Evolutionary conservation across 306 rosid genomes (phyloP).

Genomic region (Glycine soja): DNA sequence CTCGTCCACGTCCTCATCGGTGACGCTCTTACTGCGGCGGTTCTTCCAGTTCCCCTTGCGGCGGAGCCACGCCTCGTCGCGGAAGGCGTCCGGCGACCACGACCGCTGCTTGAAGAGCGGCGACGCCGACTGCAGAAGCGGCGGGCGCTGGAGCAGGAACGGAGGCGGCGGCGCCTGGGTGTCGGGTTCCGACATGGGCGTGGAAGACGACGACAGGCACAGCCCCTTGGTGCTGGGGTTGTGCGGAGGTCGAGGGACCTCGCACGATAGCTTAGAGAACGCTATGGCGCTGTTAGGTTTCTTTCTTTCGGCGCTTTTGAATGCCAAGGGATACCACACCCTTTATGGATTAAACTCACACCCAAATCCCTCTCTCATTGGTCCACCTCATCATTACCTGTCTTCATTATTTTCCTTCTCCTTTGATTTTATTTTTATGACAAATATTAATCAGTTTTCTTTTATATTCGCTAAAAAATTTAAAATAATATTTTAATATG

Average conservation of each 20-base stretch:
- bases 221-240: slow-evolving; percentile 52
- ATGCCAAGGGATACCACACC: neutral
- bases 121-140: neutral
- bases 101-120: slow-evolving; percentile 85
- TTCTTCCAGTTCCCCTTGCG: slow-evolving; percentile 72
- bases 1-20: slow-evolving; percentile 87
- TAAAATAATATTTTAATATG: too few species aligned
- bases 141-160: slow-evolving; percentile 43
- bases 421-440: too few species aligned
- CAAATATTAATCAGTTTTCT: too few species aligned
- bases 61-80: slow-evolving; percentile 94
- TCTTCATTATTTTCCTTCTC: slow-evolving; percentile 35
- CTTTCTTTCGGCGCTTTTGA: slow-evolving; percentile 20
- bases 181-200: slow-evolving; percentile 49
- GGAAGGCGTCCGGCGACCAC: slow-evolving; percentile 86
- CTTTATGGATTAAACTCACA: slow-evolving; percentile 40
- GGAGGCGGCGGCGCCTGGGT: slow-evolving; percentile 47
- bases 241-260: slow-evolving; percentile 92
- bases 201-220: slow-evolving; percentile 36
- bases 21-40: slow-evolving; percentile 78
- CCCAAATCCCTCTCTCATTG: slow-evolving; percentile 54
- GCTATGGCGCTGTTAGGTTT: slow-evolving; percentile 56
- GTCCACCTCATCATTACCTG: slow-evolving; percentile 65
- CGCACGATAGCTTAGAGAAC: slow-evolving; percentile 62
- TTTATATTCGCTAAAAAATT: too few species aligned